A percentile compares a stretch with the other conserved stretches of the same genome.
phyloP scores from a whole-genome alignment of 495 filamentous ascomycete species.

The Aspergillus wentii region DNA sequence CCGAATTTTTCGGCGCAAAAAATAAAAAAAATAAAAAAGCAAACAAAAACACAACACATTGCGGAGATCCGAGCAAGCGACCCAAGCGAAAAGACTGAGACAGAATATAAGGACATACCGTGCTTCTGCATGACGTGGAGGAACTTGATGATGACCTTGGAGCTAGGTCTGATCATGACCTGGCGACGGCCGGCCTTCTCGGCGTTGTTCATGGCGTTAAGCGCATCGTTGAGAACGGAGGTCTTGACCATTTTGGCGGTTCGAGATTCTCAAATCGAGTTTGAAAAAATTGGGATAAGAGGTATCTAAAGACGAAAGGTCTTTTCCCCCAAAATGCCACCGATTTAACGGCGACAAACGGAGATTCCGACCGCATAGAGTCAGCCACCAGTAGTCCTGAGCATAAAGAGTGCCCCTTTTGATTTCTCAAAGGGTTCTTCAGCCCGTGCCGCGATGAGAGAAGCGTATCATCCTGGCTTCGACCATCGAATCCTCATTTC shows the following conservation, averaged over 20 bases:
- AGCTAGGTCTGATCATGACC: slow-evolving; percentile 91
- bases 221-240: slow-evolving; percentile 97
- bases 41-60: no score
- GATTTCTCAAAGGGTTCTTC: slow-evolving; percentile 84
- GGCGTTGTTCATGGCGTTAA: slow-evolving; percentile 99
- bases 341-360: no score
- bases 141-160: slow-evolving; percentile 99
- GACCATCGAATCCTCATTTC: slow-evolving; percentile 1
- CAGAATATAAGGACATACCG: no score
- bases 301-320: slow-evolving; percentile 83
- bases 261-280: slow-evolving; percentile 84
- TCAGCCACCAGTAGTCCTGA: slow-evolving; percentile 85
- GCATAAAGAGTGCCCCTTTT: slow-evolving; percentile 86
- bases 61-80: no score
- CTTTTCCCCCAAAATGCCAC: no score
- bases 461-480: slow-evolving; percentile 60
- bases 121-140: slow-evolving; percentile 97
- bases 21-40: no score
- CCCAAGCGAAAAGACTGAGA: no score
- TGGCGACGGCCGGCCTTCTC: slow-evolving; percentile 99
- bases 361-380: slow-evolving; percentile 51
- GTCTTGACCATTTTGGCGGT: slow-evolving; percentile 94
- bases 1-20: slow-evolving; percentile 56
- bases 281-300: slow-evolving; percentile 52
- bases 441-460: slow-evolving; percentile 72